Base-by-base conservation (phyloP, 2,329 filamentous ascomycete genomes). In the Corniculantispora saksenae region DNA sequence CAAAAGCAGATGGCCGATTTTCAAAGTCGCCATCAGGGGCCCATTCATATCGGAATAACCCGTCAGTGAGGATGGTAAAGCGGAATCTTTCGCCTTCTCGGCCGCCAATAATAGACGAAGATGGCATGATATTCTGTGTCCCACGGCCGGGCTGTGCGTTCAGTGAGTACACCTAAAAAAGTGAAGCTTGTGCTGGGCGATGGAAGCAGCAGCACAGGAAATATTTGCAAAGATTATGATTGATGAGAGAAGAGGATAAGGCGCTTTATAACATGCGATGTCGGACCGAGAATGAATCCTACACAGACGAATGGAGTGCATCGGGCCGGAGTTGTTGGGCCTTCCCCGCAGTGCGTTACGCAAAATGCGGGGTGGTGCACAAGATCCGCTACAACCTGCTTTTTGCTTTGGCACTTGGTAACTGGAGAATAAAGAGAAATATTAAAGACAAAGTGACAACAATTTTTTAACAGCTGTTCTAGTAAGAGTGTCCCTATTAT, bases 21-120 rank as follows among this genome's bases (percentile, higher is more conserved):
- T 89, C 87, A 69, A 89, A 90, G 40, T 77, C 70, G 57, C 83
- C 81, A 67, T 89, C 86, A 13, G 80, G 77, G 0, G 86, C 82
- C 85, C 85, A 90, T 75, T 89, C 87, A 67, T 85, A 88, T 38
- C 87, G 84, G 32, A 89, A 68, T 2, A 89, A 77, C 2, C 82
- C 78, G 59, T 87, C 82, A 12, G 80, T 82, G 56, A 90, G 78
- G 55, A 89, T 68, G 10, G 84, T 88, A 72, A 89, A 89, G 62
- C 87, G 84, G 73, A 85, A 89, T 56, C 83, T 70, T 21, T 69
- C 66, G 4, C 68, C 68, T 17, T 66, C 38, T 8, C 53, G 66
- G 51, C 70, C 69, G 12, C 67, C 67, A 40, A 72, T 60, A 23
- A 68, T 54, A 10, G 29, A 27, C 50, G 21, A 27, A 51, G 55